Evolutionary conservation across 2,329 filamentous ascomycete genomes (phyloP).

Genomic region (Rugonectria rugulosa): DNA sequence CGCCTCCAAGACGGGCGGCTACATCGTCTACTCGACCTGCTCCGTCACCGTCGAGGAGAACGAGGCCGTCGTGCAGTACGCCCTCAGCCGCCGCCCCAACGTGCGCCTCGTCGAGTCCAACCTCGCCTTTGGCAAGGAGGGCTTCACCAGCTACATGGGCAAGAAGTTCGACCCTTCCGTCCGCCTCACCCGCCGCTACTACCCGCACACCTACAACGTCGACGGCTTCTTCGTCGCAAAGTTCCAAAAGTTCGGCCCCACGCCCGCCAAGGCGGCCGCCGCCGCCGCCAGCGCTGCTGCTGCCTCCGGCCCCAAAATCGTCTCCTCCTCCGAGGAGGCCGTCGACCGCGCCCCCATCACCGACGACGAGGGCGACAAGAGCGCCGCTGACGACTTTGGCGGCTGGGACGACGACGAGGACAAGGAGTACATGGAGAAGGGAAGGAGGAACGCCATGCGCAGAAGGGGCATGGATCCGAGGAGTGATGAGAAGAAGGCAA

Average conservation of each 20-base stretch:
- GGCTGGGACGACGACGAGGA: constrained; percentile 80
- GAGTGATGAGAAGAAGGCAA: constrained; percentile 51
- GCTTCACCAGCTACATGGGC: constrained; percentile 88
- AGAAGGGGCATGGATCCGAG: constrained; percentile 78
- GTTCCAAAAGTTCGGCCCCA: constrained; percentile 89
- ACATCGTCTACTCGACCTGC: constrained; percentile 96
- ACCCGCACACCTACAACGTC: constrained; percentile 92
- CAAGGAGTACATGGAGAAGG: constrained; percentile 73
- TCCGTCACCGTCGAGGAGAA: constrained; percentile 91
- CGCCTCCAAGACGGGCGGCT: constrained; percentile 89
- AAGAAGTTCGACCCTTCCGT: constrained; percentile 90
- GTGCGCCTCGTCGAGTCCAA: constrained; percentile 93
- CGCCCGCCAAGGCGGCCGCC: constrained; percentile 60
- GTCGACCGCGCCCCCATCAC: constrained; percentile 75
- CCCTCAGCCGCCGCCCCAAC: constrained; percentile 88
- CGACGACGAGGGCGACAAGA: constrained; percentile 53
- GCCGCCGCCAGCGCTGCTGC: constrained; percentile 43
- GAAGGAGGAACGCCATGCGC: constrained; percentile 76
- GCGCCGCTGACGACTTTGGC: constrained; percentile 68
- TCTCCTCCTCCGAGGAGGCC: constrained; percentile 52
- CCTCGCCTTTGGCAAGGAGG: constrained; percentile 88
- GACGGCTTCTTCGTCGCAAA: constrained; percentile 99
- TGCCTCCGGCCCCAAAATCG: constrained; percentile 21
- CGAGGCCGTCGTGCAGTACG: constrained; percentile 93
- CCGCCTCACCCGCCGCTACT: constrained; percentile 84